Percentiles rank a stretch among this genome's conserved stretches.
phyloP scores from a whole-genome alignment of 805 yeast species.

The Candida orba region DNA sequence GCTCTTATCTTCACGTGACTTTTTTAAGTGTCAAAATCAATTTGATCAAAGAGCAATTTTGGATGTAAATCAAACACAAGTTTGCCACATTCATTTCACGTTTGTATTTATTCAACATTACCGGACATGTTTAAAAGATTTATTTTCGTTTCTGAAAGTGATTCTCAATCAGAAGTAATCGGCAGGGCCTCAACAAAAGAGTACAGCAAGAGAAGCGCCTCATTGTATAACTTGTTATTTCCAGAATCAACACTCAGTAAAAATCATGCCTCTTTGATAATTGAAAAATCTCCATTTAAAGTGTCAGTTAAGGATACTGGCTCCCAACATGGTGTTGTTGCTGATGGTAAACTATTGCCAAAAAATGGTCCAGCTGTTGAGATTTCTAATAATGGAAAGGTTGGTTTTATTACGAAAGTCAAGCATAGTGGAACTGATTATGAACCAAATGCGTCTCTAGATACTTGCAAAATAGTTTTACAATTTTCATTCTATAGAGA shows the following conservation, averaged over 20 bases:
- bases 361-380: background rate
- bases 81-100: no score
- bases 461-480: constrained; percentile 1
- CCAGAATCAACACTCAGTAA: constrained; percentile 6
- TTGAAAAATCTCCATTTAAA: background rate
- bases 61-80: no score
- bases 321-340: constrained; percentile 9
- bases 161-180: background rate
- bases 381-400: background rate
- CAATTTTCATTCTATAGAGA: no score
- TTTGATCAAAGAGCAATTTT: no score
- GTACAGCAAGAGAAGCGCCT: background rate
- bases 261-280: constrained; percentile 2
- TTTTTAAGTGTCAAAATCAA: no score
- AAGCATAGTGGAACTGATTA: background rate
- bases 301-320: constrained; percentile 4
- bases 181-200: constrained; percentile 6
- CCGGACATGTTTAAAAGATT: background rate
- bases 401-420: constrained; percentile 4
- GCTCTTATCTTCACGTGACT: no score
- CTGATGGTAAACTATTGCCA: background rate
- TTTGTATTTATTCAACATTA: no score
- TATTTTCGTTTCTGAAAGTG: background rate
- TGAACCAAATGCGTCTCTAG: background rate
- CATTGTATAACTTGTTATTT: constrained; percentile 1